Conservation (phyloP, 305 asterid genomes). For the Fraxinus platypoda region DNA sequence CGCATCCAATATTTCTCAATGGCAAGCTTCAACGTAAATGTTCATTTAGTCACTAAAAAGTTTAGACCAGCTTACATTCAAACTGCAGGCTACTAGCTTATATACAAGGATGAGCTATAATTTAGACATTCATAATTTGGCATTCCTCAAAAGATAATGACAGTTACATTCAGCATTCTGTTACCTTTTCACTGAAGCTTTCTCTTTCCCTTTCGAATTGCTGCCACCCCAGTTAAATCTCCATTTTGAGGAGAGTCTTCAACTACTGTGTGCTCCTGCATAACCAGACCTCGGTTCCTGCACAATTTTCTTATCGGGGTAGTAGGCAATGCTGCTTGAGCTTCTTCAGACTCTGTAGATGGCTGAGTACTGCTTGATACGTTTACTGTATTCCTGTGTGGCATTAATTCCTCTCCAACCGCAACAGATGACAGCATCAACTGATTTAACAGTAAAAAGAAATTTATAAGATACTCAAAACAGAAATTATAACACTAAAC, state of each 20-base stretch:
- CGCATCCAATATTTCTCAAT: not conserved
- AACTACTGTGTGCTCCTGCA: conserved; percentile 71
- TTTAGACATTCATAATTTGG: not conserved
- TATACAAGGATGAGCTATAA: not conserved
- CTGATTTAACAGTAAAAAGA: conserved; percentile 33
- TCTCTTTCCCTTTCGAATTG: conserved; percentile 69
- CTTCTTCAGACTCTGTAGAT: conserved; percentile 30
- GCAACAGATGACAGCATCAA: conserved; percentile 65
- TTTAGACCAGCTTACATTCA: not conserved
- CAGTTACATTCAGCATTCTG: not conserved
- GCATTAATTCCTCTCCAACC: conserved; percentile 84
- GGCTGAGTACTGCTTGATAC: conserved; percentile 26
- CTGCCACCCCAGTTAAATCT: conserved; percentile 27
- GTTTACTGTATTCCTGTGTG: conserved; percentile 45
- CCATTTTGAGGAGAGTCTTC: conserved; percentile 82
- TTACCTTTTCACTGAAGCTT: conserved; percentile 34
- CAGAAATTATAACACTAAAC: not conserved
- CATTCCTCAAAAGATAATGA: not conserved
- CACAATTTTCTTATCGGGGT: conserved; percentile 86
- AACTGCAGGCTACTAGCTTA: not conserved
- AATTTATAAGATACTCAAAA: not conserved
- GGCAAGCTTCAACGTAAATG: not conserved
- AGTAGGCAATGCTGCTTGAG: conserved; percentile 43
- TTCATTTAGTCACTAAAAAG: not conserved
- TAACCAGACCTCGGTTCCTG: conserved; percentile 82